These are phyloP conservation scores for Colletotrichum shisoi DNA, from an alignment of 2,329 filamentous ascomycete genomes.

Conservation along the genomic window DNA sequence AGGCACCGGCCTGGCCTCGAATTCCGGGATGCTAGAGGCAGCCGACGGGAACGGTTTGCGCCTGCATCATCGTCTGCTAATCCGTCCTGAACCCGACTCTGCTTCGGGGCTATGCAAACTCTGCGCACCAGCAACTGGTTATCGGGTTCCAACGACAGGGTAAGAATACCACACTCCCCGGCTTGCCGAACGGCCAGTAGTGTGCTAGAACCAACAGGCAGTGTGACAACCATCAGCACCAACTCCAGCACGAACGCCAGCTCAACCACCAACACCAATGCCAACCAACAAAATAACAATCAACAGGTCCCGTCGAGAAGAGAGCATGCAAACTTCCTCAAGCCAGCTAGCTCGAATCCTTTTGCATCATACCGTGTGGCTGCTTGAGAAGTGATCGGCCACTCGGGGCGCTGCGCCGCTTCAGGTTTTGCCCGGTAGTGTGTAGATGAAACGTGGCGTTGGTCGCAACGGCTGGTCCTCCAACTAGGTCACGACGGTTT, in stretches of 20 bases:
- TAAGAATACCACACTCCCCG: background rate
- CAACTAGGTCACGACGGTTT: background rate
- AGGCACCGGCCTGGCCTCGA: conserved; percentile 10
- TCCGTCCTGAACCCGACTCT: background rate
- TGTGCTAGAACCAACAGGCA: background rate
- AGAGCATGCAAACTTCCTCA: conserved; percentile 17
- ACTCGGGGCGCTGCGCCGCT: conserved; percentile 27
- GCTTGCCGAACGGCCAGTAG: background rate
- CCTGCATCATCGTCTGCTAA: conserved; percentile 9
- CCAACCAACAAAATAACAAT: conserved; percentile 16
- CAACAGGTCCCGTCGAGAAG: background rate
- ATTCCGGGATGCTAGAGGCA: conserved; percentile 24
- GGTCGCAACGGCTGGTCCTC: conserved; percentile 26
- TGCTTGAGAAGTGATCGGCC: conserved; percentile 24
- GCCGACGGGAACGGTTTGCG: conserved; percentile 17
- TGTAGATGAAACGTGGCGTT: conserved; percentile 27
- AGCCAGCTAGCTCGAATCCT: conserved; percentile 8
- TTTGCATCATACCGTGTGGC: conserved; percentile 1
- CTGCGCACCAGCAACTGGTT: background rate
- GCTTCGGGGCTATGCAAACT: background rate
- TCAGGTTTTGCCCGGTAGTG: background rate
- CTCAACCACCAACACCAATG: conserved; percentile 13
- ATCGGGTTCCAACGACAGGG: background rate
- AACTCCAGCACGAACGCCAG: background rate
- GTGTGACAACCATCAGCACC: background rate